These are phyloP conservation scores for Colletotrichum sp. DNA, from an alignment of 2,329 filamentous ascomycete genomes.

Conservation along the genomic window DNA sequence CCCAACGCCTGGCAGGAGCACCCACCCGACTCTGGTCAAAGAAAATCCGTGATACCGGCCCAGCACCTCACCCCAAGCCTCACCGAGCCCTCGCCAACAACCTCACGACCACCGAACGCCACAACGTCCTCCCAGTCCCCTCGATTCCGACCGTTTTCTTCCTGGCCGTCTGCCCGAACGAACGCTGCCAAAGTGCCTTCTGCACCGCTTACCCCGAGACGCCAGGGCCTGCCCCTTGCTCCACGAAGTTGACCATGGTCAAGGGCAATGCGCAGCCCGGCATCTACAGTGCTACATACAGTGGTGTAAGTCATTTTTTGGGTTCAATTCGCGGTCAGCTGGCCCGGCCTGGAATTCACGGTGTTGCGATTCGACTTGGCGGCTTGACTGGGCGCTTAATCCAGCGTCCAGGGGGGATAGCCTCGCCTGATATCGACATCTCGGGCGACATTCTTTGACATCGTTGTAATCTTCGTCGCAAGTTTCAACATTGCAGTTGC, in stretches of 20 bases:
- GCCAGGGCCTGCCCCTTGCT: slow-evolving; percentile 18
- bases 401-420: neutral
- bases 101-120: neutral
- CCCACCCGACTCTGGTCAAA: slow-evolving; percentile 15
- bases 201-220: neutral
- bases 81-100: neutral
- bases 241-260: slow-evolving; percentile 42
- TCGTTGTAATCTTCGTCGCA: neutral
- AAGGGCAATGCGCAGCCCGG: slow-evolving; percentile 49
- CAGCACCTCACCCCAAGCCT: slow-evolving; percentile 5
- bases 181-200: neutral
- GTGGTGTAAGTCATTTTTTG: slow-evolving; percentile 58
- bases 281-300: slow-evolving; percentile 73
- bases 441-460: too few species aligned
- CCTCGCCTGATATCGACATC: slow-evolving; percentile 5
- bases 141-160: neutral
- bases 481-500: neutral
- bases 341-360: neutral
- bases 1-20: slow-evolving; percentile 2
- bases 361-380: neutral
- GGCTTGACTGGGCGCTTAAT: neutral
- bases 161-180: neutral
- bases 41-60: slow-evolving; percentile 13
- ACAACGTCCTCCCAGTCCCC: neutral
- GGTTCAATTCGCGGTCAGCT: neutral